These are phyloP conservation scores for Annulohypoxylon nitens DNA, from an alignment of 495 filamentous ascomycete genomes.

Conservation along the genomic window DNA sequence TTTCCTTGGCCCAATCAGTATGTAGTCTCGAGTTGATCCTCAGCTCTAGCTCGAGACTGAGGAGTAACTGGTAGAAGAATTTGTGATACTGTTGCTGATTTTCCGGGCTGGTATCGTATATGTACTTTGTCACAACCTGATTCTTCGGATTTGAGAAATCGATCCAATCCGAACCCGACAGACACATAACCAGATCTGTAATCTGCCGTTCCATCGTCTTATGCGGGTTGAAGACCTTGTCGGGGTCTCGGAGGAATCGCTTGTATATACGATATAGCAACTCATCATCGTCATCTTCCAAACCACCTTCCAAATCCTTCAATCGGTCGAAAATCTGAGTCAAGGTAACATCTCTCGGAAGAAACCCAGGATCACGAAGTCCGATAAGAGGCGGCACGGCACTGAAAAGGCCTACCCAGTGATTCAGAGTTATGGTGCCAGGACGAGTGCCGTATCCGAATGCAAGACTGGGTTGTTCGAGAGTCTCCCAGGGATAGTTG, in stretches of 20 bases:
- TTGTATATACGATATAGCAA: constrained; percentile 68
- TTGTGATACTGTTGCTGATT: constrained; percentile 61
- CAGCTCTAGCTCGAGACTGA: constrained; percentile 75
- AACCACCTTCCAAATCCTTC: constrained; percentile 65
- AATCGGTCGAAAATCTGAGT: constrained; percentile 67
- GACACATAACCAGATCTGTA: constrained; percentile 72
- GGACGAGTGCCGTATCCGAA: constrained; percentile 69
- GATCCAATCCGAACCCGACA: constrained; percentile 73
- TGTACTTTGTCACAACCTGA: constrained; percentile 74
- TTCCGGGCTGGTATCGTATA: constrained; percentile 60
- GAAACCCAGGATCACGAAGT: constrained; percentile 63
- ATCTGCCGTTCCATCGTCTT: constrained; percentile 75
- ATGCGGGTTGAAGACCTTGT: constrained; percentile 63
- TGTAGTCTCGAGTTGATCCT: constrained; percentile 69
- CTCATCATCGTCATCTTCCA: constrained; percentile 69
- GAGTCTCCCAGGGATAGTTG: constrained; percentile 70
- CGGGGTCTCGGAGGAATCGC: constrained; percentile 64
- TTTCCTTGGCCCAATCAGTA: constrained; percentile 66
- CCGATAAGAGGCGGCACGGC: constrained; percentile 60
- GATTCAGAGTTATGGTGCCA: constrained; percentile 72
- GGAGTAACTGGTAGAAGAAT: constrained; percentile 80
- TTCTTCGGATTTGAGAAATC: constrained; percentile 74
- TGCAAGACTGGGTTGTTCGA: constrained; percentile 74
- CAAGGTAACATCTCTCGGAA: constrained; percentile 67
- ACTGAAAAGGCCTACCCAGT: constrained; percentile 67